Evolutionary conservation across 108 stramenopile species (phyloP), one percentile per base, ranked within the genome.

Genomic region (Cyclostephanos invisitatus): DNA sequence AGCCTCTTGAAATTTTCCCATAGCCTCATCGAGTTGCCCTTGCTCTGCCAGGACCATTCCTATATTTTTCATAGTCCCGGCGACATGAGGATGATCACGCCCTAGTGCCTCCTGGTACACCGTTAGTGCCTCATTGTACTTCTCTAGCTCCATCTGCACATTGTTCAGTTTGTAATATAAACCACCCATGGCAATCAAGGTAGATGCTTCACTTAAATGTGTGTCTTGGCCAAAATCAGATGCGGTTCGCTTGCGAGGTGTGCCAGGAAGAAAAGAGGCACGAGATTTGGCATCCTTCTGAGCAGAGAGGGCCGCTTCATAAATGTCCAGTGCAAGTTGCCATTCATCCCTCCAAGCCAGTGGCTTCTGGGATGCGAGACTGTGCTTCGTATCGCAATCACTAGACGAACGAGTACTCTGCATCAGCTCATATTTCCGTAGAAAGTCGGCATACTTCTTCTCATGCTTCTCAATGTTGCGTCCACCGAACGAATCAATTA

Each of bases 11-110:
- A 91, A 91, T 46, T 88, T 75, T 8, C 67, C 61, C 74, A 89
- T 78, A 42, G 88, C 87, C 47, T 84, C 80, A 10, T 87, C 84
- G 58, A 86, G 86, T 37, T 88, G 73, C 10, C 91, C 91, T 65
- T 84, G 68, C 68, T 91, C 91, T 38, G 91, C 91, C 5, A 91
- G 75, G 24, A 91, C 91, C 88, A 88, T 91, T 15, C 91, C 91
- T 62, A 91, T 91, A 44, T 91, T 91, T 49, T 91, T 91, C 57
- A 85, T 84, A 6, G 91, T 89, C 2, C 91, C 91, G 1, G 91
- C 91, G 49, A 89, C 88, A 64, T 85, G 87, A 5, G 83, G 69
- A 57, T 89, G 88, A 28, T 86, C 80, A 28, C 83, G 81, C 15
- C 91, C 91, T 28, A 88, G 82, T 10, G 82, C 72, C n/a, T 78